Evolutionary conservation across 164 flowering plant genomes (phyloP), one percentile per base, ranked within the genome.

Genomic region (Nymphaea colorata): DNA sequence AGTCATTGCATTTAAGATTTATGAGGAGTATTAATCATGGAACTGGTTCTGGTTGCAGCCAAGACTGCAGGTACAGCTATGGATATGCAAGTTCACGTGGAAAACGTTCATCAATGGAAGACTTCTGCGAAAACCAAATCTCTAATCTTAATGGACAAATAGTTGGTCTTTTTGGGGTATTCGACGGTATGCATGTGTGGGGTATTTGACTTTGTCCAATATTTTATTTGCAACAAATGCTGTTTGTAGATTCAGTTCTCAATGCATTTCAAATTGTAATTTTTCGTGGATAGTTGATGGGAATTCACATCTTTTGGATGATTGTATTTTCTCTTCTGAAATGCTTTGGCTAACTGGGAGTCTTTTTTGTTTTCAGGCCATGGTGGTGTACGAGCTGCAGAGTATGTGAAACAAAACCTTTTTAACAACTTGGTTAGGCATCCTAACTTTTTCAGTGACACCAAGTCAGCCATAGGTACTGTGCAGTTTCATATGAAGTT

Each of bases 361-460:
- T 0, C 0, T 51, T 42, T 69, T 10, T 77, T 0, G 57, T 51
- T 4, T 73, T 71, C 77, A 93, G 98, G 98, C 70, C 98, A 93
- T 79, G 98, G 98, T 2, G 98, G 98, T 80, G 96, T 88, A 63
- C 85, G 97, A 62, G 97, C 98, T 66, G 98, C 98, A 65, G 98
- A 94, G 65, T 94, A 91, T 82, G 95, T 94, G 53, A 91, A 91
- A 70, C 84, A 89, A 57, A 86, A 94, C 71, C 96, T 94, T 67
- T 94, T 89, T 80, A 91, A 90, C 72, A 89, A 91, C 80, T 83
- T 93, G 77, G 89, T 93, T 76, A 89, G 75, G 43, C 97, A 93
- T 78, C 96, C 98, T 61, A 91, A 93, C 75, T 93, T 93, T 75
- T 85, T 91, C 44, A 82, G 97, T 74, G 95, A 94, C 67, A 94